Evolutionary conservation across 805 yeast genomes (phyloP), one percentile per base, ranked within the genome.

Genomic region (Teunomyces lycoperdinae): DNA sequence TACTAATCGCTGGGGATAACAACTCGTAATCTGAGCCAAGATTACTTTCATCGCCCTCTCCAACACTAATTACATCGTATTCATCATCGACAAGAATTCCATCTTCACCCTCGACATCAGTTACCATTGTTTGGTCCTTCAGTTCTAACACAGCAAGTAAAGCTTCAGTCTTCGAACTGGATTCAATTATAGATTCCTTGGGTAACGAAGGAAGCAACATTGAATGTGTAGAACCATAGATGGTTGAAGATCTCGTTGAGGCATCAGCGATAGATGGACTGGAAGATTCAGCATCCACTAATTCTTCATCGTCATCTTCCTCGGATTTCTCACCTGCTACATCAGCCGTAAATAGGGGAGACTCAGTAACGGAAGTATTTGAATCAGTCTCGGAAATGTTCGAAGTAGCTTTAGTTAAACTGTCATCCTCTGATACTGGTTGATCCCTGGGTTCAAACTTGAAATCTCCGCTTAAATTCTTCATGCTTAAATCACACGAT

Each of bases 1-100:
- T 41, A 29, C 43, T 41, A 14, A 43, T 20, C 13, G 42, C 27
- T 26, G 50, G 44, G 3, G 50, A 66, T 50, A 72, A 62, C 24
- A 72, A 51, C 48, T 71, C 76, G 47, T 54, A 72, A 50, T 72
- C 77, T 3, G 74, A 70, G 24, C 57, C 61, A 11, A 44, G 35
- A 14, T 49, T 57, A 31, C 50, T 57, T 13, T 60, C 67, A 16
- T 63, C 70, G n/a, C 58, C 63, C 13, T 63, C 70, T 14, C 57
- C 63, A 36, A 58, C 59, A 47, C 70, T 64, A 33, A 70, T 63
- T 40, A 69, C 58, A 46, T 69, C 73, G 40, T 63, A 67, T 43
- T 65, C 72, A 13, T 67, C 71, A 5, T 54, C 39, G 11, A 13
- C 32, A 9, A 28, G 14, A 10, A 9, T 50, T 2, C 39, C 49